Conservation (phyloP, 495 filamentous ascomycete species). For the Copromyces sp. region DNA sequence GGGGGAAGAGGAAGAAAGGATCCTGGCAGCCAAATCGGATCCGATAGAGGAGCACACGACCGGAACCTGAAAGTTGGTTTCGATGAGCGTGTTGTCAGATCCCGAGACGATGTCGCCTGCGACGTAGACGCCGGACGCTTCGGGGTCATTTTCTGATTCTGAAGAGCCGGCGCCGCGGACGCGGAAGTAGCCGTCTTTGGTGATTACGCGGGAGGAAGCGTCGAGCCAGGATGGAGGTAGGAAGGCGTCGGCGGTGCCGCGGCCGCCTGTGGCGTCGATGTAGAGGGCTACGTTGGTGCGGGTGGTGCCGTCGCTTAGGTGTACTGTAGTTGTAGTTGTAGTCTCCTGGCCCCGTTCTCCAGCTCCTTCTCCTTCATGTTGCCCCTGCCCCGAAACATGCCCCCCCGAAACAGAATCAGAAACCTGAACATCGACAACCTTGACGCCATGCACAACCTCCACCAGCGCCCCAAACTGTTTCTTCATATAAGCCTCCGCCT, state of each 20-base stretch:
- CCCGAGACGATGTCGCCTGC: conserved; percentile 3
- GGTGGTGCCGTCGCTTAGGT: conserved; percentile 15
- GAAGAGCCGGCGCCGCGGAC: neutral
- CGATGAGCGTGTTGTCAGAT: neutral
- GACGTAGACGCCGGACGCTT: neutral
- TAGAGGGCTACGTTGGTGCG: conserved; percentile 34
- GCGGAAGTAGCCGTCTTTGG: neutral
- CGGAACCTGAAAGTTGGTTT: neutral
- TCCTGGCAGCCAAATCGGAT: neutral
- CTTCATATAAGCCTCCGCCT: neutral
- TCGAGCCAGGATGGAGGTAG: conserved; percentile 28
- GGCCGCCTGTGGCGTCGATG: conserved; percentile 40
- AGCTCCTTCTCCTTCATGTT: neutral
- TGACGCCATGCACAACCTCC: neutral
- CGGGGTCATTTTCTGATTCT: neutral
- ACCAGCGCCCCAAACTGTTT: neutral
- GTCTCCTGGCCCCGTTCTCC: neutral
- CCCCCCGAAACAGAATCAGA: neutral
- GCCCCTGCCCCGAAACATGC: too few species aligned
- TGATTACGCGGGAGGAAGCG: neutral
- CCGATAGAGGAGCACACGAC: neutral
- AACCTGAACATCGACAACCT: neutral
- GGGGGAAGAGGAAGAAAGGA: neutral
- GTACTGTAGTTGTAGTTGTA: neutral
- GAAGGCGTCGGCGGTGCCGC: conserved; percentile 39